Percentiles rank a stretch among this genome's conserved stretches.
These are phyloP conservation scores for Lipomyces starkeyi DNA, from an alignment of 805 yeast species.

Conservation along the genomic window DNA sequence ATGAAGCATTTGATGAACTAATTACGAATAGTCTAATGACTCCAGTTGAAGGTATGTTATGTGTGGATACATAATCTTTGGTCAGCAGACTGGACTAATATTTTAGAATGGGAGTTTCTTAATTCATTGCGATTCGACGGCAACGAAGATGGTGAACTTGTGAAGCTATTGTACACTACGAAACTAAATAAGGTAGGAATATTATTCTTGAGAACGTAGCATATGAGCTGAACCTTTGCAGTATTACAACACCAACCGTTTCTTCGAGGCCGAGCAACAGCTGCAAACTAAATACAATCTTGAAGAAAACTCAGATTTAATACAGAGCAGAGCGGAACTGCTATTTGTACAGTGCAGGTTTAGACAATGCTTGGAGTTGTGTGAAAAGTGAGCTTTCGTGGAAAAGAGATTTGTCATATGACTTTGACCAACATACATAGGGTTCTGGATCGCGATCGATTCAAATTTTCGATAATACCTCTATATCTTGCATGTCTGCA, in stretches of 20 bases:
- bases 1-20: constrained; percentile 86
- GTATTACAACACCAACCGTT: constrained; percentile 60
- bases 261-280: constrained; percentile 68
- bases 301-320: constrained; percentile 69
- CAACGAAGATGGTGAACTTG: constrained; percentile 78
- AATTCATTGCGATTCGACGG: constrained; percentile 65
- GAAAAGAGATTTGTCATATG: background rate
- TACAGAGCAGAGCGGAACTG: constrained; percentile 70
- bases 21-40: constrained; percentile 73
- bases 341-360: constrained; percentile 78
- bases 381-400: constrained; percentile 58
- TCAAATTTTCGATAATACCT: constrained; percentile 74
- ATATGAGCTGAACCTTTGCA: background rate
- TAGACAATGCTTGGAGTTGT: constrained; percentile 72
- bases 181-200: constrained; percentile 61
- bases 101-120: constrained; percentile 75
- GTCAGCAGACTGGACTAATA: background rate
- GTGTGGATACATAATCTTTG: background rate
- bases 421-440: constrained; percentile 18
- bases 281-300: constrained; percentile 75
- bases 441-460: constrained; percentile 58
- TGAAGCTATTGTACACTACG: constrained; percentile 76
- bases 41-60: constrained; percentile 61
- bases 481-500: constrained; percentile 81
- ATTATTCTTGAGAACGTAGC: background rate